These are phyloP conservation scores for Schwanniomyces occidentalis DNA, from an alignment of 805 yeast genomes.

Conservation along the genomic window DNA sequence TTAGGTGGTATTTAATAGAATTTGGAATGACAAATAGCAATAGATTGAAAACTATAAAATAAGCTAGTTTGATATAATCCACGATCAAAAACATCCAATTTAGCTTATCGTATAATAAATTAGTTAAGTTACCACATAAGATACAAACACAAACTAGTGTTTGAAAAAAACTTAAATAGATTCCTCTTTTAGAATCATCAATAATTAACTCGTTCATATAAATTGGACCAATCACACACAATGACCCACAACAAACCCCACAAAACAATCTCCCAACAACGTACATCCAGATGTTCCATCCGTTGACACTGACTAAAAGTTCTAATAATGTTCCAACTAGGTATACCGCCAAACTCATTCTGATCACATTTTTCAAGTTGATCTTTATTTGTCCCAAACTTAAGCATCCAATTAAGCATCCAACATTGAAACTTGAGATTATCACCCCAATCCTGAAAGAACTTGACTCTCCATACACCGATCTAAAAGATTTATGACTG, in stretches of 20 bases:
- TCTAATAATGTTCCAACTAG: conserved; percentile 18
- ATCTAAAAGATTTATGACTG: conserved; percentile 12
- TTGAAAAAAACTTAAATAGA: conserved; percentile 23
- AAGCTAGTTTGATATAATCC: conserved; percentile 3
- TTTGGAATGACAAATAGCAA: conserved; percentile 10
- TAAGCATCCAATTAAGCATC: conserved; percentile 21
- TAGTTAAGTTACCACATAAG: conserved; percentile 19
- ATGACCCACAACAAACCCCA: conserved; percentile 25
- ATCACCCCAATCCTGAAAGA: conserved; percentile 17
- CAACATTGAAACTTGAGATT: conserved; percentile 24
- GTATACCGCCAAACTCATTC: conserved; percentile 15
- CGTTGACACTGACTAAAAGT: conserved; percentile 5
- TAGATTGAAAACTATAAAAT: conserved; percentile 4
- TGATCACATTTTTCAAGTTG: conserved; percentile 14
- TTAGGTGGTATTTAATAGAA: conserved; percentile 5
- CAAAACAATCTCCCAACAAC: conserved; percentile 19
- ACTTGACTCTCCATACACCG: conserved; percentile 4
- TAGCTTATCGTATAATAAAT: conserved; percentile 2
- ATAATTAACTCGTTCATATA: conserved; percentile 19
- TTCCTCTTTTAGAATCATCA: conserved; percentile 14
- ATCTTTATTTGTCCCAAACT: conserved; percentile 10
- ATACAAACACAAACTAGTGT: conserved; percentile 23
- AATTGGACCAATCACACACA: conserved; percentile 24
- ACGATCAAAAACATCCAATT: conserved; percentile 1
- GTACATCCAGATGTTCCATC: conserved; percentile 11